Evolutionary conservation across 768 basidiomycete species (phyloP).

Genomic region (Calocybe indica): DNA sequence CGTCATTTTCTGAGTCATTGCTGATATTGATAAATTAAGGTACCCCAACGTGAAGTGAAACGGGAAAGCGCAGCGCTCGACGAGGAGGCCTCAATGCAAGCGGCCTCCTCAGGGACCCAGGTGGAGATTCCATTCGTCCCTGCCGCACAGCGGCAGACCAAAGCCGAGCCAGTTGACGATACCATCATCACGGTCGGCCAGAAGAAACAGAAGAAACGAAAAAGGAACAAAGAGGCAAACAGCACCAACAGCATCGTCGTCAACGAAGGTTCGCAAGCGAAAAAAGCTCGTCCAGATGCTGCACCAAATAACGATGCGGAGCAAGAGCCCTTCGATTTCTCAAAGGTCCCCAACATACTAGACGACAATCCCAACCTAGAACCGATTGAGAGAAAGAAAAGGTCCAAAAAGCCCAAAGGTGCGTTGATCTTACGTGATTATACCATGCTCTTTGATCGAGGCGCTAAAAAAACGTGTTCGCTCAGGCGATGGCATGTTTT

Average conservation of each 20-base stretch:
- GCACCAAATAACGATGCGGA: constrained; percentile 5
- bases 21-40: too few species aligned
- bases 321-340: constrained; percentile 62
- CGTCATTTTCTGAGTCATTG: not conserved
- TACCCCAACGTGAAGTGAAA: too few species aligned
- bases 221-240: constrained; percentile 16
- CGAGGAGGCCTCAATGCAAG: constrained; percentile 6
- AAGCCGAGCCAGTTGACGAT: constrained; percentile 40
- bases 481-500: constrained; percentile 32
- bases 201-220: constrained; percentile 56
- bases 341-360: constrained; percentile 61
- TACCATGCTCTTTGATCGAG: not conserved
- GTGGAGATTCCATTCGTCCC: constrained; percentile 80
- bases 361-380: constrained; percentile 46
- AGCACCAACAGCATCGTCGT: not conserved
- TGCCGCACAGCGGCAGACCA: constrained; percentile 43
- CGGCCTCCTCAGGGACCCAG: constrained; percentile 32
- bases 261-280: constrained; percentile 16
- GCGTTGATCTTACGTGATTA: constrained; percentile 2
- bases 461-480: constrained; percentile 6
- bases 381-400: constrained; percentile 44
- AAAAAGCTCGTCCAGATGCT: constrained; percentile 17
- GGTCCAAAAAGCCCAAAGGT: constrained; percentile 27
- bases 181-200: constrained; percentile 72
- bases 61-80: constrained; percentile 1